phyloP scores from a whole-genome alignment of 352 stramenopile species.

The Globisporangium middletonii region DNA sequence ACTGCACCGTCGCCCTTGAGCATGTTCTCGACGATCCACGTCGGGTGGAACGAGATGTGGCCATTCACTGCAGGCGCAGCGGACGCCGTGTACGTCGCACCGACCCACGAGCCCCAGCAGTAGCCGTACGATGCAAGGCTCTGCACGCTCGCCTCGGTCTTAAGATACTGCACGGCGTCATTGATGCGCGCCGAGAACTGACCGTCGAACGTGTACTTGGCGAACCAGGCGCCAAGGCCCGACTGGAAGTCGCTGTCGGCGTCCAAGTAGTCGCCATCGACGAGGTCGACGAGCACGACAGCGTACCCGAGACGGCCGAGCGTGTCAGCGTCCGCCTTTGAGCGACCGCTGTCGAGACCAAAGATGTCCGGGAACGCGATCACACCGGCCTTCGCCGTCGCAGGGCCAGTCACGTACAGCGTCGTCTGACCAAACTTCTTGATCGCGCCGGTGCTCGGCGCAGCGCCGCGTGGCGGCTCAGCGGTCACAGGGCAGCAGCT shows the following conservation, averaged over 20 bases:
- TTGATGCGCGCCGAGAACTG: constrained; percentile 52
- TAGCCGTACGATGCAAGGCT: constrained; percentile 73
- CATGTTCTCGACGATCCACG: constrained; percentile 74
- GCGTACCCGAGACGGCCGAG: constrained; percentile 73
- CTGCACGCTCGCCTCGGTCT: constrained; percentile 50
- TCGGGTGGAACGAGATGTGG: constrained; percentile 81
- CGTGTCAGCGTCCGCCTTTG: constrained; percentile 67
- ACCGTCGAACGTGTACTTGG: constrained; percentile 58
- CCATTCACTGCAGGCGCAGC: constrained; percentile 39
- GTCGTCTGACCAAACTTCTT: constrained; percentile 69
- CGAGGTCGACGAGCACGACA: constrained; percentile 65
- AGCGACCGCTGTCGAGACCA: constrained; percentile 73
- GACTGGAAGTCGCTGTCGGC: constrained; percentile 18
- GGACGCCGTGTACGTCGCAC: constrained; percentile 40
- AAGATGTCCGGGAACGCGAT: constrained; percentile 75
- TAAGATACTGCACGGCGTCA: constrained; percentile 68
- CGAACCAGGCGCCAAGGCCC: constrained; percentile 44
- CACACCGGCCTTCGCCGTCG: constrained; percentile 55
- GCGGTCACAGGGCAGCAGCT: constrained; percentile 74
- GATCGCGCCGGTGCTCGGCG: constrained; percentile 39
- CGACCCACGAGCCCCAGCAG: constrained; percentile 80
- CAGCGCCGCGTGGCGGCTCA: constrained; percentile 40
- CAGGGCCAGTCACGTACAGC: constrained; percentile 66
- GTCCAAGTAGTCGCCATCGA: constrained; percentile 58
- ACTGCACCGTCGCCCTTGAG: constrained; percentile 61